phyloP scores from a whole-genome alignment of 129 eudicot species.

The Flaveria robusta region DNA sequence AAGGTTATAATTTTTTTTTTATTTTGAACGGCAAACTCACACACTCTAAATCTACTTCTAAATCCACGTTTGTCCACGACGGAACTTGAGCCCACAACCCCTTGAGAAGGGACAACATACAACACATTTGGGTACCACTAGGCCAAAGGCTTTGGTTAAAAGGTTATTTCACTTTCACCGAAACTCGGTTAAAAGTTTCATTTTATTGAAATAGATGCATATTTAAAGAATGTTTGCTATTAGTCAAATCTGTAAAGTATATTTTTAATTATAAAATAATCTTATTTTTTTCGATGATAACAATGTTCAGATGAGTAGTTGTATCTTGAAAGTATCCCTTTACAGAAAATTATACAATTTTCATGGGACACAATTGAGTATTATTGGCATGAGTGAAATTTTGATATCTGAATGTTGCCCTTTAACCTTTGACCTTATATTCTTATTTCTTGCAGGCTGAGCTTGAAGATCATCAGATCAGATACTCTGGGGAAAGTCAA shows the following conservation, averaged over 20 bases:
- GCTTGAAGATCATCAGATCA: conserved; percentile 61
- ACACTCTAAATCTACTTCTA: too few species aligned
- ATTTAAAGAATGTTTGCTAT: background rate
- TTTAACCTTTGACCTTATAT: background rate
- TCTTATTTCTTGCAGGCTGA: conserved; percentile 57
- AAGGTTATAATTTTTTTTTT: background rate
- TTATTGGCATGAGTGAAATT: background rate
- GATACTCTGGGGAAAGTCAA: conserved; percentile 42
- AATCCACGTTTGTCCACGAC: too few species aligned
- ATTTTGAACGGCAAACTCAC: too few species aligned
- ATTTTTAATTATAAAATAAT: background rate
- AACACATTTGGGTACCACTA: too few species aligned
- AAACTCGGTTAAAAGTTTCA: background rate
- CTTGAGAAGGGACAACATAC: too few species aligned
- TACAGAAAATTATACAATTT: background rate
- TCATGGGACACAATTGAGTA: background rate
- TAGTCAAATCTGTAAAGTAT: background rate
- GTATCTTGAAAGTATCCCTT: background rate
- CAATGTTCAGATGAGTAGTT: background rate
- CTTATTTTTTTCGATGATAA: background rate
- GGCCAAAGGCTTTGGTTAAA: too few species aligned
- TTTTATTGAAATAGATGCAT: background rate
- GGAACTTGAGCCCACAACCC: too few species aligned
- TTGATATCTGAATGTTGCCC: conserved; percentile 1
- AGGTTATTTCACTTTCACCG: background rate